Evolutionary conservation across 2,329 filamentous ascomycete genomes (phyloP).

Genomic region (Cercospora sojina): DNA sequence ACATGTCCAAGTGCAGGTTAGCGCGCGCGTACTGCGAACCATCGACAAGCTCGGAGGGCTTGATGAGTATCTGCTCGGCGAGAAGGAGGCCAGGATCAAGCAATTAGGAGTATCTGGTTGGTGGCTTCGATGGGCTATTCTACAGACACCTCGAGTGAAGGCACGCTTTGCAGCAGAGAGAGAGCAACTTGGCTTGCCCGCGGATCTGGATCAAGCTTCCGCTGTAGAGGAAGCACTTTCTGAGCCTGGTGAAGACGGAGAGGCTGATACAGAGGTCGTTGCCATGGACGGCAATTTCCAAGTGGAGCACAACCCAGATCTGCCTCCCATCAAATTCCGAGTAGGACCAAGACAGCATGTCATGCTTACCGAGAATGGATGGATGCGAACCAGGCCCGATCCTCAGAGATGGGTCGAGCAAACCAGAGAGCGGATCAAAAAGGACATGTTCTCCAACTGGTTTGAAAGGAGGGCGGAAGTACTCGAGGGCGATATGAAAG

Average conservation of each 20-base stretch:
- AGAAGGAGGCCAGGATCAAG: conserved; percentile 73
- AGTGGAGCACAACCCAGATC: conserved; percentile 28
- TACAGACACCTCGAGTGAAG: conserved; percentile 72
- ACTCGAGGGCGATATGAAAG: conserved; percentile 9
- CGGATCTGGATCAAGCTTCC: conserved; percentile 23
- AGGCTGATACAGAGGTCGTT: conserved; percentile 26
- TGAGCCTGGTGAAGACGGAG: conserved; percentile 17
- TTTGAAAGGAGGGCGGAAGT: conserved; percentile 15
- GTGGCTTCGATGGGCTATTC: conserved; percentile 83
- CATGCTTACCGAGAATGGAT: conserved; percentile 34
- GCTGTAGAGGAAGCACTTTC: conserved; percentile 20
- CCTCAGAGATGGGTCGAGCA: conserved; percentile 17
- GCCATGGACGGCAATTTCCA: conserved; percentile 32
- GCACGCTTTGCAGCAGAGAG: conserved; percentile 66
- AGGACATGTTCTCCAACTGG: conserved; percentile 15
- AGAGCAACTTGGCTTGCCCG: conserved; percentile 61
- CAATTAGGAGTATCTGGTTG: conserved; percentile 89
- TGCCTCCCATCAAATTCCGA: conserved; percentile 35
- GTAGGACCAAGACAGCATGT: conserved; percentile 35
- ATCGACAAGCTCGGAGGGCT: conserved; percentile 85
- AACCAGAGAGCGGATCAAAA: conserved; percentile 30
- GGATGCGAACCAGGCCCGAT: conserved; percentile 31
- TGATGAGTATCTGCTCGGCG: conserved; percentile 85
- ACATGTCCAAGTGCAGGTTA: conserved; percentile 67
- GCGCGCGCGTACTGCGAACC: conserved; percentile 60